Conservation (phyloP, 305 asterid genomes). For the Withania somnifera region DNA sequence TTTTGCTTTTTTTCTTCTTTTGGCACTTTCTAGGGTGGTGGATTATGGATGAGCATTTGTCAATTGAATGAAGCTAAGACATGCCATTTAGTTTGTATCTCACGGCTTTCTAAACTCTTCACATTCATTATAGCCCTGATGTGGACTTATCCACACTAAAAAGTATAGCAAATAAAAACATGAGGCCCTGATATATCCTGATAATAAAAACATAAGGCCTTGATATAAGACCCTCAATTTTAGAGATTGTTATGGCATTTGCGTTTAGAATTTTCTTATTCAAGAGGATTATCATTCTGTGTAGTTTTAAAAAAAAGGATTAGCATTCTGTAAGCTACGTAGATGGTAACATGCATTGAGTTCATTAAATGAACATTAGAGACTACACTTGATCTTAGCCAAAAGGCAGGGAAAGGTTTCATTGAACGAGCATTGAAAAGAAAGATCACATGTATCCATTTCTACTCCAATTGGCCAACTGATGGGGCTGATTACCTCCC, state of each 20-base stretch:
- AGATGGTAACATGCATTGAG: background rate
- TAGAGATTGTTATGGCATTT: background rate
- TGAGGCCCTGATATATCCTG: background rate
- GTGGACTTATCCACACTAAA: too few species aligned
- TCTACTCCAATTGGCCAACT: background rate
- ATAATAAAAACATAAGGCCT: background rate
- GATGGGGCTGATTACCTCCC: background rate
- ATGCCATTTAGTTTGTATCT: background rate
- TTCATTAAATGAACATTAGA: background rate
- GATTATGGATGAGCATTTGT: background rate
- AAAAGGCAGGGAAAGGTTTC: conserved; percentile 22
- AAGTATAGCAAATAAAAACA: too few species aligned
- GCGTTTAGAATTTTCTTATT: background rate
- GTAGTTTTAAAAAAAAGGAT: too few species aligned
- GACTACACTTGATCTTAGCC: conserved; percentile 21
- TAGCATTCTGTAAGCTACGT: background rate
- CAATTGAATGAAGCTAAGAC: background rate
- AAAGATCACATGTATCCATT: background rate
- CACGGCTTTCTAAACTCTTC: background rate
- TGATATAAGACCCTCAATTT: background rate
- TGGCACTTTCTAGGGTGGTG: background rate
- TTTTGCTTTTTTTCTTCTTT: background rate
- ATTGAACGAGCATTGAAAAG: background rate
- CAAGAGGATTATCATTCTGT: background rate
- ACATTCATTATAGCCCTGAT: background rate